phyloP scores from a whole-genome alignment of 2,329 filamentous ascomycete genomes.

The Penicillium corylophilum region DNA sequence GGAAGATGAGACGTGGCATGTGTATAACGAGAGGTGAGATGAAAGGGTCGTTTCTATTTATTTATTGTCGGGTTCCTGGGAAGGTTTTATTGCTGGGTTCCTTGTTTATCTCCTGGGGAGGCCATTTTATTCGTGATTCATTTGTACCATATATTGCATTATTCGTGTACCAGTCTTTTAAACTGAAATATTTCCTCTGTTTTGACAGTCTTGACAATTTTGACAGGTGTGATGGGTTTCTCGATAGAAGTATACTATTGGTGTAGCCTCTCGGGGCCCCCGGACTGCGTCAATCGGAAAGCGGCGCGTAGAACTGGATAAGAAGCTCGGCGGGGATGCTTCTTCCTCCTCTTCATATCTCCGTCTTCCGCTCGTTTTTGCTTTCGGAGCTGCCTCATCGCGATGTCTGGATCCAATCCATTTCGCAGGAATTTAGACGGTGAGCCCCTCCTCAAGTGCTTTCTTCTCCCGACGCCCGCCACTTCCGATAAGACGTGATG shows the following conservation, averaged over 20 bases:
- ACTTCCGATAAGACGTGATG: conserved; percentile 17
- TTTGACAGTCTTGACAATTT: neutral
- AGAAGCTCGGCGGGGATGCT: conserved; percentile 22
- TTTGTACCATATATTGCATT: conserved; percentile 9
- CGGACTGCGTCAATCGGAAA: conserved; percentile 23
- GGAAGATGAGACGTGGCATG: conserved; percentile 56
- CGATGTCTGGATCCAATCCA: conserved; percentile 52
- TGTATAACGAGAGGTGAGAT: conserved; percentile 53
- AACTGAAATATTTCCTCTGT: neutral
- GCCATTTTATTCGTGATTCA: conserved; percentile 1
- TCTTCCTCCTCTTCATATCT: conserved; percentile 18
- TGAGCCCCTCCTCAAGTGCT: conserved; percentile 23
- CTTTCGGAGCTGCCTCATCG: conserved; percentile 20
- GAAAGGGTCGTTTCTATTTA: neutral
- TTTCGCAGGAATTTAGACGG: conserved; percentile 46
- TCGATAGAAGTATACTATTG: neutral
- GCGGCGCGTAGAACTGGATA: conserved; percentile 22
- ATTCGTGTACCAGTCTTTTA: neutral
- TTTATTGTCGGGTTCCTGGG: neutral
- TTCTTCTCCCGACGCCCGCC: conserved; percentile 13
- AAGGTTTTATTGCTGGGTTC: conserved; percentile 1
- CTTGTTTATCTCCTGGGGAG: conserved; percentile 6
- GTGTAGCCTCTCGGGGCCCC: conserved; percentile 18
- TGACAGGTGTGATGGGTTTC: too few relatives aligned
- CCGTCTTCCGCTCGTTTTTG: conserved; percentile 9